Percentiles rank a stretch among this genome's conserved stretches.
These are phyloP conservation scores for Trichosporon asahii DNA, from an alignment of 1,284 basidiomycete genomes.

Conservation along the genomic window DNA sequence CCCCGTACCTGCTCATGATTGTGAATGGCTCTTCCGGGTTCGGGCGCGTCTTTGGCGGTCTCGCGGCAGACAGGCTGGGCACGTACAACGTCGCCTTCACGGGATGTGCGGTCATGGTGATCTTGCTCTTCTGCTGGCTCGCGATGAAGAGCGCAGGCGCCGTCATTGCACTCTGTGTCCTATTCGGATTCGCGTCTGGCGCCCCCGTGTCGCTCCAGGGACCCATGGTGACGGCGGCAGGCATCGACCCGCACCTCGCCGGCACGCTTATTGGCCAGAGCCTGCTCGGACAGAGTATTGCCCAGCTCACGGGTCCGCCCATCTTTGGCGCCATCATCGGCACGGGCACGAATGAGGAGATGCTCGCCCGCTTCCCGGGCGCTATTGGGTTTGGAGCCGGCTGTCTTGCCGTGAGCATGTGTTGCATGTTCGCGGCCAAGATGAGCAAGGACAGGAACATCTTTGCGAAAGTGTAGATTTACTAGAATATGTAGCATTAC, in stretches of 20 bases:
- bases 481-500: background rate
- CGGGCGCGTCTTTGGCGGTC: constrained; percentile 34
- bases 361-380: constrained; percentile 29
- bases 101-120: constrained; percentile 26
- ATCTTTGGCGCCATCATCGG: constrained; percentile 43
- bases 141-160: constrained; percentile 27
- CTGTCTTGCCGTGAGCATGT: constrained; percentile 25
- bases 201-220: constrained; percentile 41
- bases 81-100: constrained; percentile 38
- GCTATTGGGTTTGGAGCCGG: constrained; percentile 32
- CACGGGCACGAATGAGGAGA: constrained; percentile 25
- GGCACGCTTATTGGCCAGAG: constrained; percentile 44
- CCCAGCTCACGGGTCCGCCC: constrained; percentile 38
- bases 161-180: constrained; percentile 33
- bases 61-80: constrained; percentile 32
- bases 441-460: background rate
- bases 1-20: constrained; percentile 43
- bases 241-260: constrained; percentile 37
- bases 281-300: constrained; percentile 36
- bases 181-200: constrained; percentile 38
- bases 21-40: constrained; percentile 36
- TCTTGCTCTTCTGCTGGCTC: constrained; percentile 39
- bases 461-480: background rate
- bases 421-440: constrained; percentile 19
- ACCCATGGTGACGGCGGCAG: constrained; percentile 31